Percentiles rank a stretch among this genome's conserved stretches.
Evolutionary conservation across 768 basidiomycete genomes (phyloP).

Genomic region (Porphyrellus cyaneotinctus): DNA sequence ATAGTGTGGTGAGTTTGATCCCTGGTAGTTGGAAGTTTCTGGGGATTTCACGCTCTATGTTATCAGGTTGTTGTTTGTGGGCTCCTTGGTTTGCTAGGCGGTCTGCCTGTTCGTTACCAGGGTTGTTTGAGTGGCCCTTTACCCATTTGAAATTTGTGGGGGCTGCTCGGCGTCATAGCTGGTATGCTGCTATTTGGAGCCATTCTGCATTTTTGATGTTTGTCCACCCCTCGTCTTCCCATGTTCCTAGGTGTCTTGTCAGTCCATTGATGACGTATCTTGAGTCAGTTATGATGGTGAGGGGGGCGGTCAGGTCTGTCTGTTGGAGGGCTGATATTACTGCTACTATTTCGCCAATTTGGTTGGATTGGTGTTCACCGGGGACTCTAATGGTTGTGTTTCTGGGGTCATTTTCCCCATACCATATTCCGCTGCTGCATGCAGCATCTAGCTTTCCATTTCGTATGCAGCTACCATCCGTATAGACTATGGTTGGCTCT

Average conservation of each 20-base stretch:
- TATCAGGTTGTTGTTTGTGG: background rate
- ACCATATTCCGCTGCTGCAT: background rate
- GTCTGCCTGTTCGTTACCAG: conserved; percentile 28
- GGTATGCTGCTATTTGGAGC: conserved; percentile 1
- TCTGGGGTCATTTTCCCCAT: background rate
- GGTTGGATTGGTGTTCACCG: background rate
- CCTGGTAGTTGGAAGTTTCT: no score
- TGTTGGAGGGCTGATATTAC: background rate
- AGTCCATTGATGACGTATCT: background rate
- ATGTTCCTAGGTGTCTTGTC: conserved; percentile 2
- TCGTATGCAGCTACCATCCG: background rate
- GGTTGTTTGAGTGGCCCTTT: conserved; percentile 20
- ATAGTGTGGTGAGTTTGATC: no score
- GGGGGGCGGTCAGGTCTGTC: background rate
- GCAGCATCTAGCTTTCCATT: background rate
- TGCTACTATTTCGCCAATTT: background rate
- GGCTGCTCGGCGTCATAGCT: conserved; percentile 11
- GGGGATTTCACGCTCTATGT: no score
- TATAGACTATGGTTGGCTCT: background rate
- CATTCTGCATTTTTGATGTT: conserved; percentile 8
- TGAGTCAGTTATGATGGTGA: background rate
- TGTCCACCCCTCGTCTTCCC: conserved; percentile 30
- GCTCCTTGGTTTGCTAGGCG: conserved; percentile 16
- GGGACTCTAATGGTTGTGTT: background rate
- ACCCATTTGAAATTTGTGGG: conserved; percentile 24